These are phyloP conservation scores for Sclerotinia glacialis DNA, from an alignment of 2,329 filamentous ascomycete genomes.

Conservation along the genomic window DNA sequence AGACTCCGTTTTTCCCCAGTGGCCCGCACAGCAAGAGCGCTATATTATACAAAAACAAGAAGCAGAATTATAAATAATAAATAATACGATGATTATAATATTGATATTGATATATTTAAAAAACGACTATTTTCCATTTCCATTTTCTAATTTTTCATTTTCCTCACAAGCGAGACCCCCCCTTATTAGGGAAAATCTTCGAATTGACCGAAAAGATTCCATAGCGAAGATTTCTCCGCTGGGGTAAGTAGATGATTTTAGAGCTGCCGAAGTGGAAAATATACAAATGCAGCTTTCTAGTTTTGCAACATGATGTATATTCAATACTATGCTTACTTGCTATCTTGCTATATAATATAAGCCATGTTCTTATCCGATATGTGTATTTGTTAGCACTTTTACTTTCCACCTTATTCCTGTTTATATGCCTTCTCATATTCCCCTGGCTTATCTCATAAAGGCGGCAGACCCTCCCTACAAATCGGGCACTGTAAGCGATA, in stretches of 20 bases:
- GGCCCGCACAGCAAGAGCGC: not conserved
- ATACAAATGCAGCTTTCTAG: no score
- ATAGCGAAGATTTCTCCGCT: no score
- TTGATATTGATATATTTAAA: not conserved
- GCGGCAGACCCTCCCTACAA: slow-evolving; percentile 84
- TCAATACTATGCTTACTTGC: not conserved
- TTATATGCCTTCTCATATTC: not conserved
- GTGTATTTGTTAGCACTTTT: not conserved
- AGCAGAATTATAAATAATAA: no score
- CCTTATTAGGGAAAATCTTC: no score
- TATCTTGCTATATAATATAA: not conserved
- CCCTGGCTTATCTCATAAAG: slow-evolving; percentile 57
- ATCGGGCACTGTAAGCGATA: slow-evolving; percentile 92
- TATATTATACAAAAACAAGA: no score
- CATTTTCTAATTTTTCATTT: no score
- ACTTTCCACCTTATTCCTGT: not conserved
- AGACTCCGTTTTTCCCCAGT: not conserved
- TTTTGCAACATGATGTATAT: no score
- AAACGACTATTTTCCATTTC: not conserved
- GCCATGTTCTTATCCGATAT: not conserved
- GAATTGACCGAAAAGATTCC: no score
- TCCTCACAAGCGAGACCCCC: not conserved
- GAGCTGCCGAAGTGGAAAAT: not conserved
- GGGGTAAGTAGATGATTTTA: not conserved
- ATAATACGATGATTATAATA: no score